Conservation (phyloP, 352 stramenopile species). For the Phytopythium oedochilum region DNA sequence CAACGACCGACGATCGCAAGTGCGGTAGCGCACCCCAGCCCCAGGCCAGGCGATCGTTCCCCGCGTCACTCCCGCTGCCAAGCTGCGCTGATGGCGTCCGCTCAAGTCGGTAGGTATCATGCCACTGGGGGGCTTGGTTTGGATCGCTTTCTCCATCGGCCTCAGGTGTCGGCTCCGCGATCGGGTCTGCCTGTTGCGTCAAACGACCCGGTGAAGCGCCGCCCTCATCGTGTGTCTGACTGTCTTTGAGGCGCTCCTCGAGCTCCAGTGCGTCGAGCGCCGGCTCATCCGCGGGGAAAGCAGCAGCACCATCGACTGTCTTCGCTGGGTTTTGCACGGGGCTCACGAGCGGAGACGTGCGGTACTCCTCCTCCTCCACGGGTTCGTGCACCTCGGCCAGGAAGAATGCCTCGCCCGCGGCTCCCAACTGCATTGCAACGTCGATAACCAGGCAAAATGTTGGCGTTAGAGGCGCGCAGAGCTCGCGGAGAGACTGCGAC, state of each 20-base stretch:
- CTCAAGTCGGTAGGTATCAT: constrained; percentile 10
- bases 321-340: constrained; percentile 11
- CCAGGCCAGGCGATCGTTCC: constrained; percentile 46
- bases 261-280: not conserved
- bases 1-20: constrained; percentile 14
- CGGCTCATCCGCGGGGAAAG: not conserved
- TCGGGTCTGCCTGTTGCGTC: not conserved
- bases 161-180: not conserved
- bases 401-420: constrained; percentile 73
- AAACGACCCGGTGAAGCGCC: not conserved
- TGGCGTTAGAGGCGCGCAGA: not conserved
- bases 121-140: constrained; percentile 1
- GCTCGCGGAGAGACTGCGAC: too few species aligned
- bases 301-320: not conserved
- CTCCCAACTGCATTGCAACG: constrained; percentile 58
- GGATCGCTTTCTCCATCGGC: not conserved
- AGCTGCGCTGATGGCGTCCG: not conserved
- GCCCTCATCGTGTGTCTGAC: not conserved
- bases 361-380: constrained; percentile 60
- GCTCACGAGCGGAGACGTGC: constrained; percentile 53
- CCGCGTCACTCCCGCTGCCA: constrained; percentile 6
- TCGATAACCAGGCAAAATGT: too few species aligned
- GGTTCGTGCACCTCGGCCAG: constrained; percentile 53
- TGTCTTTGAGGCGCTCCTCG: not conserved
- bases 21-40: constrained; percentile 47